These are phyloP conservation scores for Suillus subalutaceus DNA, from an alignment of 768 basidiomycete species.

Conservation along the genomic window DNA sequence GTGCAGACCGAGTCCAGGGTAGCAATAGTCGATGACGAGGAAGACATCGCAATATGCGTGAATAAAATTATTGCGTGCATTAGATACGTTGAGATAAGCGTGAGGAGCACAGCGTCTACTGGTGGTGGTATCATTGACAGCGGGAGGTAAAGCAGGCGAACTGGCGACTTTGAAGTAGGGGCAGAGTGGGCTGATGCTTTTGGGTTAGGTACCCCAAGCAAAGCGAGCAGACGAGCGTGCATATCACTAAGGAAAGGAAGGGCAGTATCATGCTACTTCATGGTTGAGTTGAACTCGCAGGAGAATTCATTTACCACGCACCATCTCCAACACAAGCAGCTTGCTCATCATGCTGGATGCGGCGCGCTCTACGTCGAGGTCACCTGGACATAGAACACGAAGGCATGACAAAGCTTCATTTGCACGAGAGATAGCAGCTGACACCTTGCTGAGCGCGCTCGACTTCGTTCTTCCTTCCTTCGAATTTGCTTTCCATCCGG, in stretches of 20 bases:
- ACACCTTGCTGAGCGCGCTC: constrained; percentile 35
- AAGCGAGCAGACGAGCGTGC: constrained; percentile 42
- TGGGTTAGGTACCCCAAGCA: background rate
- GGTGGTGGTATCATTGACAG: constrained; percentile 37
- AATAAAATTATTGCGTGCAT: constrained; percentile 52
- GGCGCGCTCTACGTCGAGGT: constrained; percentile 73
- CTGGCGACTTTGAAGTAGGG: constrained; percentile 10
- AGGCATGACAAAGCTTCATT: constrained; percentile 49
- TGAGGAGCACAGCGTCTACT: constrained; percentile 40
- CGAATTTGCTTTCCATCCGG: constrained; percentile 57
- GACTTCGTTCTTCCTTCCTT: constrained; percentile 28
- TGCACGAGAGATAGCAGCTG: constrained; percentile 39
- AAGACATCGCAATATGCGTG: constrained; percentile 30
- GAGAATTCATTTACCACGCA: constrained; percentile 39
- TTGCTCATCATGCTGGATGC: constrained; percentile 70
- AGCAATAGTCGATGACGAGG: constrained; percentile 14
- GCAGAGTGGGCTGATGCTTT: background rate
- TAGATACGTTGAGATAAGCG: constrained; percentile 63
- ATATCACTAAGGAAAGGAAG: constrained; percentile 48
- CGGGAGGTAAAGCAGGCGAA: constrained; percentile 46
- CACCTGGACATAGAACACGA: constrained; percentile 45
- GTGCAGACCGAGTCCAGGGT: constrained; percentile 25
- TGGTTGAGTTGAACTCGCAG: background rate
- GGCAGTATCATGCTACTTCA: constrained; percentile 56
- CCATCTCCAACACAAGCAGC: constrained; percentile 69